Conservation (phyloP, 202 grass and related monocot genomes). For the Saccharum hybrid region DNA sequence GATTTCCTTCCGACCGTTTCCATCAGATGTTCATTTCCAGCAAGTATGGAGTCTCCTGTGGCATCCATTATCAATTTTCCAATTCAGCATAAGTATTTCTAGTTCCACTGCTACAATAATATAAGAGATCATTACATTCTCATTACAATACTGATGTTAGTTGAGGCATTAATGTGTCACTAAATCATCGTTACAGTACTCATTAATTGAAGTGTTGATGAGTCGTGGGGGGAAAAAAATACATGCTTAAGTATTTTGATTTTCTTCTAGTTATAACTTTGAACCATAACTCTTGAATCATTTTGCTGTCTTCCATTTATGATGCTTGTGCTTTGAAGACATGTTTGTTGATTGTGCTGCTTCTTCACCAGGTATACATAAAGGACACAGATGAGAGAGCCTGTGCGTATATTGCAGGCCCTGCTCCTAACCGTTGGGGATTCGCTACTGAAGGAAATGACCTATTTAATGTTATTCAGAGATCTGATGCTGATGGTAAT, state of each 20-base stretch:
- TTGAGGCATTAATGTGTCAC: background rate
- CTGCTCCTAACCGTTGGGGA: slow-evolving; percentile 96
- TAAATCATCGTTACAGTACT: background rate
- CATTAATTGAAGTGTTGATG: background rate
- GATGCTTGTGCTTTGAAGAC: slow-evolving; percentile 11
- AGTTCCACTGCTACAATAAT: background rate
- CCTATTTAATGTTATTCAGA: slow-evolving; percentile 72
- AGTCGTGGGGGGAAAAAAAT: background rate
- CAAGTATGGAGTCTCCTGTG: slow-evolving; percentile 62
- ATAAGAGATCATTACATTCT: background rate
- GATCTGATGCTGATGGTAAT: slow-evolving; percentile 63
- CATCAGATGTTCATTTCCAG: slow-evolving; percentile 91
- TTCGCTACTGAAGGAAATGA: slow-evolving; percentile 85
- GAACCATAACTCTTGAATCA: background rate
- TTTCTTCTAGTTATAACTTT: slow-evolving; percentile 28
- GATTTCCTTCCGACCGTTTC: slow-evolving; percentile 77
- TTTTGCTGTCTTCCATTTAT: slow-evolving; percentile 11
- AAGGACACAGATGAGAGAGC: slow-evolving; percentile 99
- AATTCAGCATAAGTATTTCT: background rate
- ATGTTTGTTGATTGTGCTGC: slow-evolving; percentile 36
- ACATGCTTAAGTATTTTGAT: background rate
- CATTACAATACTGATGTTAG: background rate
- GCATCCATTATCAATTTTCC: slow-evolving; percentile 19
- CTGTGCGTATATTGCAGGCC: slow-evolving; percentile 97
- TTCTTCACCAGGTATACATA: slow-evolving; percentile 73